A percentile compares a stretch with the other conserved stretches of the same genome.
These are phyloP conservation scores for Chloranthus sessilifolius DNA, from an alignment of 164 flowering plant genomes.

Conservation along the genomic window DNA sequence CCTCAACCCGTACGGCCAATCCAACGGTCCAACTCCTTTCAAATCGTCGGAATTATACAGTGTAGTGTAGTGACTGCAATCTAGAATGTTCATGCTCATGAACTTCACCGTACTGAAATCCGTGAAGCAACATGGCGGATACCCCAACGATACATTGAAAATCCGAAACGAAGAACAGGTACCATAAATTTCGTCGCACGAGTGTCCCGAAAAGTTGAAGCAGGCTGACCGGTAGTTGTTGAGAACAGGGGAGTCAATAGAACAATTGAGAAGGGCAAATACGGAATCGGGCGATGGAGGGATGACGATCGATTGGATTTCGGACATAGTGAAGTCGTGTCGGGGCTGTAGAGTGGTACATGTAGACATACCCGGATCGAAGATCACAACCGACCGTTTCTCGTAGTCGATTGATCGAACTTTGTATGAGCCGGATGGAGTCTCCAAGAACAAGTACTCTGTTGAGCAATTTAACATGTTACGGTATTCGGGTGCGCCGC, in stretches of 20 bases:
- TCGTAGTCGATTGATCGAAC: constrained; percentile 71
- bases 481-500: constrained; percentile 75
- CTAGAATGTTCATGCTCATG: constrained; percentile 85
- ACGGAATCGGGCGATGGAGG: constrained; percentile 77
- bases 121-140: constrained; percentile 78
- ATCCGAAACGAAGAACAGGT: constrained; percentile 50
- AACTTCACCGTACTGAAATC: constrained; percentile 53
- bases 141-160: constrained; percentile 32
- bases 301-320: constrained; percentile 50
- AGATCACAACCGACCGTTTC: constrained; percentile 38
- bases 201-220: constrained; percentile 73
- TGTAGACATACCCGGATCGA: constrained; percentile 87
- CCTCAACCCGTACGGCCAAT: constrained; percentile 79
- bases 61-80: constrained; percentile 76
- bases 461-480: constrained; percentile 61
- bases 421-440: constrained; percentile 77
- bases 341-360: constrained; percentile 80
- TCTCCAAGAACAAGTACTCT: constrained; percentile 51
- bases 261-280: constrained; percentile 80
- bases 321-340: constrained; percentile 64
- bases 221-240: constrained; percentile 70
- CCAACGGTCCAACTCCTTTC: constrained; percentile 60
- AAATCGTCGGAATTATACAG: constrained; percentile 44
- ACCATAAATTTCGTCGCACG: constrained; percentile 77
- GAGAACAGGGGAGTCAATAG: constrained; percentile 79